Percentiles rank a stretch among this genome's conserved stretches.
Conservation (phyloP, 257 asterid species). For the Primulina eburnea region DNA sequence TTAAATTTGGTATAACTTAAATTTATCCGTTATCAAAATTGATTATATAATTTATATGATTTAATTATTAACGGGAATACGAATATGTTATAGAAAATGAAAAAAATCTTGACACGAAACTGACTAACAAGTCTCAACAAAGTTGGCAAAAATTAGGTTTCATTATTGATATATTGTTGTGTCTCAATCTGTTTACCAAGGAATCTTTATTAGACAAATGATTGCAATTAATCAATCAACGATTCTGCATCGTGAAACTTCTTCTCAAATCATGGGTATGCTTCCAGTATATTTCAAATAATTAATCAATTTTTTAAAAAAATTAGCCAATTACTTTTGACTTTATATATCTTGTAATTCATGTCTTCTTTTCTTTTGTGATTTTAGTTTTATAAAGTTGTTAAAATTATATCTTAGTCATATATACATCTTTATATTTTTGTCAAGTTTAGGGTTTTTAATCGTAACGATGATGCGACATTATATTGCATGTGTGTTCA, state of each 20-base stretch:
- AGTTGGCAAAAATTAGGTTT: slow-evolving; percentile 36
- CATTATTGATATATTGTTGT: slow-evolving; percentile 21
- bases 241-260: slow-evolving; percentile 1
- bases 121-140: slow-evolving; percentile 11
- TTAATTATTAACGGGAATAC: not conserved
- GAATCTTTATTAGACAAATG: slow-evolving; percentile 26
- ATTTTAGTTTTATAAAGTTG: no score
- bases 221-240: slow-evolving; percentile 1
- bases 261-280: no score
- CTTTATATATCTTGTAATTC: not conserved
- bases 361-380: no score
- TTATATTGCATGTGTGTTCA: no score
- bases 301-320: no score
- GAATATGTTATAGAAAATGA: not conserved
- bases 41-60: not conserved
- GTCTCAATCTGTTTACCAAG: slow-evolving; percentile 16
- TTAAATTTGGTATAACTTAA: no score
- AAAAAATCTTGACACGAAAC: slow-evolving; percentile 19
- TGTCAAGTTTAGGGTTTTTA: no score
- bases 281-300: not conserved
- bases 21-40: no score
- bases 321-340: not conserved
- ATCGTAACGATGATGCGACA: no score
- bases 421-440: no score
- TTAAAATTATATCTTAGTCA: no score